Conservation (phyloP, 164 flowering plant species). For the Macadamia tetraphylla region DNA sequence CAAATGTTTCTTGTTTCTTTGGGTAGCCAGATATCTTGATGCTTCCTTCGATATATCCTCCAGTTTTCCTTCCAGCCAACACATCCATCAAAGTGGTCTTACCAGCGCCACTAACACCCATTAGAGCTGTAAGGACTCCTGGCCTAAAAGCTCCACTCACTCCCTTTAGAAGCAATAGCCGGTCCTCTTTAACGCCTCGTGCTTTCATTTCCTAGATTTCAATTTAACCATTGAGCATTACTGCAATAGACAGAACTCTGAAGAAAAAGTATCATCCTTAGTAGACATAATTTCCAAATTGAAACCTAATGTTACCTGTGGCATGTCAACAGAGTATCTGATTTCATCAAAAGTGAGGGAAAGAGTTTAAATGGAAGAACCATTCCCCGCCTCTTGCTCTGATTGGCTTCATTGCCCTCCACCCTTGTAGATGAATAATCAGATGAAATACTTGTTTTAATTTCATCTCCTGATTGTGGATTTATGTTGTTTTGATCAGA, state of each 20-base stretch:
- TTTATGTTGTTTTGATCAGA: neutral
- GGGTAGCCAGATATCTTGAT: slow-evolving; percentile 53
- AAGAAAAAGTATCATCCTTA: no score
- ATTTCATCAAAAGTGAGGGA: slow-evolving; percentile 43
- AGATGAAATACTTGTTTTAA: slow-evolving; percentile 12
- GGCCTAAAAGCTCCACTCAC: slow-evolving; percentile 55
- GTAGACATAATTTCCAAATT: no score
- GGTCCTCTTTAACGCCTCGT: slow-evolving; percentile 27
- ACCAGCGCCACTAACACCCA: slow-evolving; percentile 64
- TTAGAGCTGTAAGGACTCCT: slow-evolving; percentile 48
- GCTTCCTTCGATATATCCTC: slow-evolving; percentile 51
- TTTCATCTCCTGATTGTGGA: neutral
- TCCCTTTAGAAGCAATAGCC: slow-evolving; percentile 32
- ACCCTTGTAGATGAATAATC: slow-evolving; percentile 2
- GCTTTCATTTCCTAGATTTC: slow-evolving; percentile 35
- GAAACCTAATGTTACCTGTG: slow-evolving; percentile 25
- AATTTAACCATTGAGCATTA: no score
- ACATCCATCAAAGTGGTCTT: slow-evolving; percentile 63
- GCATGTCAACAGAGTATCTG: slow-evolving; percentile 53
- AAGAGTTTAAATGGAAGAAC: slow-evolving; percentile 49
- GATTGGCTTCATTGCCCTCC: neutral
- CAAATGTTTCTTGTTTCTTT: slow-evolving; percentile 59
- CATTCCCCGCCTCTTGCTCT: slow-evolving; percentile 36
- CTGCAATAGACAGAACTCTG: no score
- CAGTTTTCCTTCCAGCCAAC: slow-evolving; percentile 58